Evolutionary conservation across 257 asterid genomes (phyloP), one percentile per base, ranked within the genome.

Genomic region (Eucommia ulmoides): DNA sequence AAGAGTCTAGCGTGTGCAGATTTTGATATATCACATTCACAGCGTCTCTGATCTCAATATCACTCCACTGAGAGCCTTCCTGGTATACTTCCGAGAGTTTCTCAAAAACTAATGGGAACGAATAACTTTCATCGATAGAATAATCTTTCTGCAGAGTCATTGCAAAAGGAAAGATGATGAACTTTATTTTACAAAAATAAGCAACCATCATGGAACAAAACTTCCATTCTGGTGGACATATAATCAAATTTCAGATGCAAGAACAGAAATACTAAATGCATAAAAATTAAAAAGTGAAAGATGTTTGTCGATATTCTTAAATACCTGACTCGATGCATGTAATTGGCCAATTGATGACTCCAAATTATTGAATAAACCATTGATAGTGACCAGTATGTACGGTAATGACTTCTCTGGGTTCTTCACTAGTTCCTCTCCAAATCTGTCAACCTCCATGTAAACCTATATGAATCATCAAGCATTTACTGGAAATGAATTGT

Each of bases 301-400:
- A n/a, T n/a, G n/a, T n/a, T n/a, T n/a, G n/a, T n/a, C n/a, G n/a
- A n/a, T n/a, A n/a, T n/a, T n/a, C n/a, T n/a, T n/a, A n/a, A n/a
- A 59, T 63, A 91, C 99, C 83, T 67, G 95, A 45, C 81, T 80
- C 61, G 63, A 68, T 57, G 93, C 88, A 70, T 91, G 96, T 45
- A 91, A 72, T 70, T 86, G 84, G 25, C 93, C 87, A 48, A 86
- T 91, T 51, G 99, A 86, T 38, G 89, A 84, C 78, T 91, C 96
- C 84, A 91, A 62, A 56, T 79, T 72, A 56, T 75, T 47, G 67
- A 91, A 91, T 50, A 81, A 41, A 51, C 75, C 94, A 73, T 68
- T 81, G 62, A 83, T 72, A 59, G 79, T 68, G 51, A 77, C 75
- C 76, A 91, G 76, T 29, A 86, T 65, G 9, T 74, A 65, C 45